Evolutionary conservation across 345 rosid species (phyloP).

Genomic region (Arabidopsis arenosa): DNA sequence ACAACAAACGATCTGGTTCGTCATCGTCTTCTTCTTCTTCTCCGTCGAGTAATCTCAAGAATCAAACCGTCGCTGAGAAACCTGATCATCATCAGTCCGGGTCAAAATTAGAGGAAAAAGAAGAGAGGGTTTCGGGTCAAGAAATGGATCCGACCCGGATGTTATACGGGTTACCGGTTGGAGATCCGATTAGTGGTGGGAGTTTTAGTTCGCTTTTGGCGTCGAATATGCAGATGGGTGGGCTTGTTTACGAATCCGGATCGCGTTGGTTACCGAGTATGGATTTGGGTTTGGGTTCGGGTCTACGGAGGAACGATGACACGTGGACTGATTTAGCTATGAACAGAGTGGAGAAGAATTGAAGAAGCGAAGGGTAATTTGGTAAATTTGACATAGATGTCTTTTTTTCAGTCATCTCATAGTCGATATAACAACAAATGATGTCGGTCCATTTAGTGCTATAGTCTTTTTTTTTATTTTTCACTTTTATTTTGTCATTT

Average conservation of each 20-base stretch:
- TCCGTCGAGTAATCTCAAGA: constrained; percentile 42
- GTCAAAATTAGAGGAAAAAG: background rate
- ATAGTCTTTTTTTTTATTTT: background rate
- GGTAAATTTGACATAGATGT: background rate
- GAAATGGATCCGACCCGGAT: constrained; percentile 52
- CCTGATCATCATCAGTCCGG: constrained; percentile 23
- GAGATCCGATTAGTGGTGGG: constrained; percentile 46
- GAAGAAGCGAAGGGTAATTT: constrained; percentile 21
- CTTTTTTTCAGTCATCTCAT: background rate
- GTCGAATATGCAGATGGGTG: constrained; percentile 52
- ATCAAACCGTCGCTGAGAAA: constrained; percentile 43
- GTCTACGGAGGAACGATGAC: constrained; percentile 33
- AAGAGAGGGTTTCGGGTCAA: constrained; percentile 27
- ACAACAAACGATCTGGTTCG: constrained; percentile 51
- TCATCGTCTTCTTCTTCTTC: constrained; percentile 9
- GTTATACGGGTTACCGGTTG: constrained; percentile 52
- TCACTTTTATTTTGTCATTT: background rate
- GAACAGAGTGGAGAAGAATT: constrained; percentile 35
- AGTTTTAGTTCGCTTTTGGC: constrained; percentile 68
- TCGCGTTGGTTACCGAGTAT: constrained; percentile 49
- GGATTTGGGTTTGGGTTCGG: constrained; percentile 45
- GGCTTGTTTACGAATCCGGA: constrained; percentile 49
- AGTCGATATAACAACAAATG: constrained; percentile 21
- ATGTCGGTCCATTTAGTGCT: constrained; percentile 34
- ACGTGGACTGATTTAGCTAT: constrained; percentile 81